Evolutionary conservation across 345 rosid genomes (phyloP).

Genomic region (Acer campestre): DNA sequence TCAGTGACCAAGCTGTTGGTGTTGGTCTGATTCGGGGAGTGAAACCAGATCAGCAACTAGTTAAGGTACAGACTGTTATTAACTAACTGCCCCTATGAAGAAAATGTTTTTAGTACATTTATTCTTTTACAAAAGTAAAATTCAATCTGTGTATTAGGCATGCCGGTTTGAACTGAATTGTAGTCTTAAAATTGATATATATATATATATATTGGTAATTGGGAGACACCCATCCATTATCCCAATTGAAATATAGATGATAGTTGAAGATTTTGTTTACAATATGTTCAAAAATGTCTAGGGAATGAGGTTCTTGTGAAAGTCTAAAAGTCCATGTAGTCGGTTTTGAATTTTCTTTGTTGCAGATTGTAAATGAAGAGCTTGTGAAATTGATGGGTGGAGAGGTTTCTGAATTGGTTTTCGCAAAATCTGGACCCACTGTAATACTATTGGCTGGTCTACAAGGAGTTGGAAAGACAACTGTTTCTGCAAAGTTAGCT

Average conservation of each 20-base stretch:
- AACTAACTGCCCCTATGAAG: neutral
- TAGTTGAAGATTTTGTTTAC: neutral
- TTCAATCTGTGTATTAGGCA: neutral
- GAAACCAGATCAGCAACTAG: conserved; percentile 94
- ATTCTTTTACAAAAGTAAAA: neutral
- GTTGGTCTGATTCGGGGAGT: conserved; percentile 84
- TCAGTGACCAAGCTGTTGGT: conserved; percentile 91
- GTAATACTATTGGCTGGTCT: conserved; percentile 92
- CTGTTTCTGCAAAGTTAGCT: conserved; percentile 93
- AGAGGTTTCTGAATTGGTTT: conserved; percentile 87
- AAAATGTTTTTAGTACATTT: neutral
- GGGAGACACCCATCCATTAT: neutral
- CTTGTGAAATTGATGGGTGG: conserved; percentile 98
- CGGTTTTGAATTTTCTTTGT: conserved; percentile 10
- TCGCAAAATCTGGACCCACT: conserved; percentile 80
- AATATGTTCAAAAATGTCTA: neutral
- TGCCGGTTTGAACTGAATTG: neutral
- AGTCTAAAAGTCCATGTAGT: neutral
- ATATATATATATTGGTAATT: neutral
- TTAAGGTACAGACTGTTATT: conserved; percentile 61
- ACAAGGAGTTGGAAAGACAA: conserved; percentile 98
- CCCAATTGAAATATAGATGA: neutral
- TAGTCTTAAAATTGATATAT: neutral
- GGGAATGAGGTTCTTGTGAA: neutral
- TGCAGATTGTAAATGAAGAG: conserved; percentile 84